Conservation (phyloP, 352 stramenopile species). For the Thalassiosira livingstoniorum region DNA sequence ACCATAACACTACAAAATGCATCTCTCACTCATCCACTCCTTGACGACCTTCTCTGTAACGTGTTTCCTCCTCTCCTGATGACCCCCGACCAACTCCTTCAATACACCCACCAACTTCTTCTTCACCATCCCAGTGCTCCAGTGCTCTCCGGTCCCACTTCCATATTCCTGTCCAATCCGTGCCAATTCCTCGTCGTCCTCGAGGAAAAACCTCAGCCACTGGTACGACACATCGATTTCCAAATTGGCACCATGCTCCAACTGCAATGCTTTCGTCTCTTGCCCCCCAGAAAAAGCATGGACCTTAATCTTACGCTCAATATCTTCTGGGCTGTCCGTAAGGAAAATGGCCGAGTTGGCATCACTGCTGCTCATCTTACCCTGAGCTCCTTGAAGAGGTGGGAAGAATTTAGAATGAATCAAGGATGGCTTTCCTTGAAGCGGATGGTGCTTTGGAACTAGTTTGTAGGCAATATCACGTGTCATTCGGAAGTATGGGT, state of each 20-base stretch:
- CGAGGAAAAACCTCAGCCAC: constrained; percentile 98
- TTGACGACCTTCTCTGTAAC: constrained; percentile 96
- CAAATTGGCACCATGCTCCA: constrained; percentile 98
- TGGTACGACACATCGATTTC: constrained; percentile 98
- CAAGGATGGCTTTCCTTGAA: constrained; percentile 90
- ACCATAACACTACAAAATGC: constrained; percentile 71
- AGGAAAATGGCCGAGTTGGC: constrained; percentile 98
- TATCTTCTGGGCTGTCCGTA: constrained; percentile 97
- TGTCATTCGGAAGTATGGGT: constrained; percentile 91
- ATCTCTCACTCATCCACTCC: constrained; percentile 93
- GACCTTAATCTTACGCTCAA: constrained; percentile 89
- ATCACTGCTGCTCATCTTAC: constrained; percentile 99
- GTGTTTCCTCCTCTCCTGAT: constrained; percentile 92
- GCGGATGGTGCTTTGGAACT: constrained; percentile 85
- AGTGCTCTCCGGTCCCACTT: constrained; percentile 92
- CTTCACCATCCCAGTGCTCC: constrained; percentile 98
- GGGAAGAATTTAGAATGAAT: constrained; percentile 99
- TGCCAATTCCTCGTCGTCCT: constrained; percentile 97
- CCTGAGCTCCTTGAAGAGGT: constrained; percentile 93
- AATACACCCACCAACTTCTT: constrained; percentile 94
- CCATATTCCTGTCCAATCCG: constrained; percentile 94
- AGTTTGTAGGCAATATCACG: constrained; percentile 98
- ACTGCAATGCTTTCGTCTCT: constrained; percentile 98
- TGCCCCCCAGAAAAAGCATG: constrained; percentile 92
- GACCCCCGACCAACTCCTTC: constrained; percentile 91